phyloP scores from a whole-genome alignment of 1,284 basidiomycete species.

The Ceratobasidium theobromae region DNA sequence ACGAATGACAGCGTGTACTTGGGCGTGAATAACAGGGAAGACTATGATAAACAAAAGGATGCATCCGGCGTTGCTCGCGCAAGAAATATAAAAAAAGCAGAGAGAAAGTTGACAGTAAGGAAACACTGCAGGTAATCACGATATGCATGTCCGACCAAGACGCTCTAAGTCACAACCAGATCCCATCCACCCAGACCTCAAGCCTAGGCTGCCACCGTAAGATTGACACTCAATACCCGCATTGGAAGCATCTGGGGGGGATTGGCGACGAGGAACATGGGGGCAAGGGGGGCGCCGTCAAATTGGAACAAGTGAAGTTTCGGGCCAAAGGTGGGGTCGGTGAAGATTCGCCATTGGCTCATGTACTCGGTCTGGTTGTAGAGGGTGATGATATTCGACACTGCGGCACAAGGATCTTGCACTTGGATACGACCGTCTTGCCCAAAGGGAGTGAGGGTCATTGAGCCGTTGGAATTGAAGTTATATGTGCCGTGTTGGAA shows the following conservation, averaged over 20 bases:
- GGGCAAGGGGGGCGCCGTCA: constrained; percentile 63
- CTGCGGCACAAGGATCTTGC: constrained; percentile 84
- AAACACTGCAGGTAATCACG: background rate
- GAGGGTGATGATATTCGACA: constrained; percentile 78
- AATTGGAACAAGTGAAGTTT: constrained; percentile 68
- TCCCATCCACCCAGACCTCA: too few species aligned
- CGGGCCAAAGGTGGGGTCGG: constrained; percentile 54
- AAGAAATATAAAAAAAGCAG: background rate
- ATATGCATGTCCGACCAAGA: background rate
- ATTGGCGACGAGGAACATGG: constrained; percentile 57
- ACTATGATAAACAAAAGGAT: constrained; percentile 19
- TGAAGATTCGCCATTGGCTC: constrained; percentile 59
- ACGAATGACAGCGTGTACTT: constrained; percentile 30
- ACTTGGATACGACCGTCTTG: constrained; percentile 86
- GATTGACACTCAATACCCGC: constrained; percentile 43
- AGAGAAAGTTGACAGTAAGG: background rate
- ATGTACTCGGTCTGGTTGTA: constrained; percentile 73
- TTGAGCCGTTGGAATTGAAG: constrained; percentile 72
- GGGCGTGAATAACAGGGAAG: constrained; percentile 18
- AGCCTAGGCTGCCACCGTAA: background rate
- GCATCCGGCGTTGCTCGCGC: background rate
- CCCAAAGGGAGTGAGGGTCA: constrained; percentile 65
- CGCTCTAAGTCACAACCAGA: background rate
- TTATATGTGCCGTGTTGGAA: constrained; percentile 84
- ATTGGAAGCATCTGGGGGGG: constrained; percentile 70